phyloP scores from a whole-genome alignment of 805 yeast genomes.

The fission yeast (Schizosaccharomyces pombe) region DNA sequence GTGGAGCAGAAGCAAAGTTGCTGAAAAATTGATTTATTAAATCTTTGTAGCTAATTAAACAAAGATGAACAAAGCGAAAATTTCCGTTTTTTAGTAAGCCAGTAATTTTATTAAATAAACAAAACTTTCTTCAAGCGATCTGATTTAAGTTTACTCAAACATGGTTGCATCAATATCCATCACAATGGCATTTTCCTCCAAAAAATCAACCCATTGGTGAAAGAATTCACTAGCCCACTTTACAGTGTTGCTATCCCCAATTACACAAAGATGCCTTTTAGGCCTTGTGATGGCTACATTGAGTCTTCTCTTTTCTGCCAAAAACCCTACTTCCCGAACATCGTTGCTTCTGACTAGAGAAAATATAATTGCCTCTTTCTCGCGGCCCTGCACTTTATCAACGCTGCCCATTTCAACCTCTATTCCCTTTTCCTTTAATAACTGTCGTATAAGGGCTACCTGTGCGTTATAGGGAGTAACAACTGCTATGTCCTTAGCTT shows the following conservation, averaged over 20 bases:
- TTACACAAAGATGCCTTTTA: constrained; percentile 55
- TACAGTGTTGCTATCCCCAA: constrained; percentile 68
- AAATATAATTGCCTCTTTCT: constrained; percentile 64
- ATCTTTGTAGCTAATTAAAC: neutral
- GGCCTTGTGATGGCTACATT: constrained; percentile 91
- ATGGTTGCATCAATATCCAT: neutral
- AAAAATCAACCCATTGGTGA: constrained; percentile 44
- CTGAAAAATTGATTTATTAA: too few relatives aligned
- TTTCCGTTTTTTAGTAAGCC: neutral
- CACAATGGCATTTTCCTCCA: constrained; percentile 24
- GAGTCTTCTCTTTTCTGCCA: constrained; percentile 52
- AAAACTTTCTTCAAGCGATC: neutral
- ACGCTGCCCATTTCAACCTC: constrained; percentile 63
- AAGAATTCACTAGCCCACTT: constrained; percentile 20
- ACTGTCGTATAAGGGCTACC: constrained; percentile 27
- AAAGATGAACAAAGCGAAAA: neutral
- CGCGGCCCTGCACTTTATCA: constrained; percentile 94
- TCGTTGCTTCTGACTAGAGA: constrained; percentile 67
- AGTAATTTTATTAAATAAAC: neutral
- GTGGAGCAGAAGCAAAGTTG: too few relatives aligned
- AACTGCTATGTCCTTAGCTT: constrained; percentile 42
- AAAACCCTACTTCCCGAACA: constrained; percentile 49
- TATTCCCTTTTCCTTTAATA: constrained; percentile 13
- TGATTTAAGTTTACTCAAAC: neutral
- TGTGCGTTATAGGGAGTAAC: constrained; percentile 86